Evolutionary conservation across 2,329 filamentous ascomycete genomes (phyloP).

Genomic region (Hirsutella rhossiliensis): DNA sequence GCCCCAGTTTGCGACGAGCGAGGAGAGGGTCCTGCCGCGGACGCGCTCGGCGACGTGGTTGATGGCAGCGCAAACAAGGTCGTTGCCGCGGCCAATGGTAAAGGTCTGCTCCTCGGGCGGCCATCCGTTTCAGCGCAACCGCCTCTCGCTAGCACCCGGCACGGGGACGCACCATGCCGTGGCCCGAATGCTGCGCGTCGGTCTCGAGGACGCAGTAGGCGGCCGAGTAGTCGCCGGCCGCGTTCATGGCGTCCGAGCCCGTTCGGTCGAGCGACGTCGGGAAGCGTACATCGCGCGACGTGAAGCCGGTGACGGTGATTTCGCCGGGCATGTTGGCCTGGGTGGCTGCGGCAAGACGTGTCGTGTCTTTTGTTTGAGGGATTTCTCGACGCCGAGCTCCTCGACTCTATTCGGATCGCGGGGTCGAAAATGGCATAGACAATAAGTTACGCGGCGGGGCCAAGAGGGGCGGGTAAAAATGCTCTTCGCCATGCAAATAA

Average conservation of each 20-base stretch:
- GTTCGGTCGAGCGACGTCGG: slow-evolving; percentile 92
- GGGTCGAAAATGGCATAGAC: too few relatives aligned
- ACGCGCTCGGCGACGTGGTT: slow-evolving; percentile 65
- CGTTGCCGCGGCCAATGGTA: slow-evolving; percentile 81
- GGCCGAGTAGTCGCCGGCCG: slow-evolving; percentile 80
- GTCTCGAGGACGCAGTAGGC: slow-evolving; percentile 91
- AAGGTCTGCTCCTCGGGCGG: slow-evolving; percentile 40
- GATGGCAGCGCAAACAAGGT: slow-evolving; percentile 82
- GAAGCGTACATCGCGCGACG: slow-evolving; percentile 63
- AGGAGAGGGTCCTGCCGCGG: slow-evolving; percentile 61
- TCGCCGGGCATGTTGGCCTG: slow-evolving; percentile 19
- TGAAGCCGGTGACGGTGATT: slow-evolving; percentile 61
- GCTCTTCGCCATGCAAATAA: too few relatives aligned
- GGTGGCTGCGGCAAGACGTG: neutral
- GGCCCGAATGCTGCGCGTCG: slow-evolving; percentile 56
- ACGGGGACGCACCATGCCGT: slow-evolving; percentile 55
- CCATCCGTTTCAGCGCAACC: neutral
- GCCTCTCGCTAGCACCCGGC: neutral
- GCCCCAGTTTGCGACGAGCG: slow-evolving; percentile 71
- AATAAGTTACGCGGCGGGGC: too few relatives aligned
- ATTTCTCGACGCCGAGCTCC: too few relatives aligned
- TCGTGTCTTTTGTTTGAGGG: neutral
- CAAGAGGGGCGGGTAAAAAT: too few relatives aligned
- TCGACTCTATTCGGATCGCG: too few relatives aligned
- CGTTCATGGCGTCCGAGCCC: slow-evolving; percentile 96